phyloP scores from a whole-genome alignment of 371 early-diverging fungal species.

The Lichtheimia hyalospora region DNA sequence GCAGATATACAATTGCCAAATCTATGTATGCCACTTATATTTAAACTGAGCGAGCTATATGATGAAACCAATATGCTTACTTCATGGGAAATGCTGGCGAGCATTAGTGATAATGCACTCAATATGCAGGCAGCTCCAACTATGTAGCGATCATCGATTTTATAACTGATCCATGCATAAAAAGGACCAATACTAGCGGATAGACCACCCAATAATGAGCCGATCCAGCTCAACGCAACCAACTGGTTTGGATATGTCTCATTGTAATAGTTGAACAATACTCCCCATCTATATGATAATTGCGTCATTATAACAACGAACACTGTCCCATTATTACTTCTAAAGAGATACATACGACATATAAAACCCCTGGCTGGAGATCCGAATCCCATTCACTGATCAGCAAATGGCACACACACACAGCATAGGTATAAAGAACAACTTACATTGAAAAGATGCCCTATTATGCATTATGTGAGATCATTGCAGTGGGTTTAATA shows the following conservation, averaged over 20 bases:
- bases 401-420: background rate
- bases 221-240: constrained; percentile 29
- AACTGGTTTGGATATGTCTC: constrained; percentile 31
- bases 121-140: constrained; percentile 6
- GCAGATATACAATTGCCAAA: constrained; percentile 25
- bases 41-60: too few relatives aligned
- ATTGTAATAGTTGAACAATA: constrained; percentile 33
- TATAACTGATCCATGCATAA: constrained; percentile 44
- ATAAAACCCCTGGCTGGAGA: constrained; percentile 27
- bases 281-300: constrained; percentile 32
- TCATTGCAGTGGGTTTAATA: too few relatives aligned
- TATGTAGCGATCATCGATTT: constrained; percentile 11
- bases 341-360: constrained; percentile 21
- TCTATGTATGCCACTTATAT: too few relatives aligned
- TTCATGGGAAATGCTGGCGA: too few relatives aligned
- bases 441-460: too few relatives aligned
- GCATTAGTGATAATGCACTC: constrained; percentile 7
- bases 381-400: too few relatives aligned
- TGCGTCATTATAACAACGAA: background rate
- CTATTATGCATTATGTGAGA: background rate
- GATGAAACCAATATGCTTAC: too few relatives aligned
- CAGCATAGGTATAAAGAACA: background rate
- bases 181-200: constrained; percentile 39
- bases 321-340: background rate
- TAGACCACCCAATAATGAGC: constrained; percentile 34